Percentiles rank a stretch among this genome's conserved stretches.
These are phyloP conservation scores for Syncephalis fuscata DNA, from an alignment of 371 early-diverging fungal species.

Conservation along the genomic window DNA sequence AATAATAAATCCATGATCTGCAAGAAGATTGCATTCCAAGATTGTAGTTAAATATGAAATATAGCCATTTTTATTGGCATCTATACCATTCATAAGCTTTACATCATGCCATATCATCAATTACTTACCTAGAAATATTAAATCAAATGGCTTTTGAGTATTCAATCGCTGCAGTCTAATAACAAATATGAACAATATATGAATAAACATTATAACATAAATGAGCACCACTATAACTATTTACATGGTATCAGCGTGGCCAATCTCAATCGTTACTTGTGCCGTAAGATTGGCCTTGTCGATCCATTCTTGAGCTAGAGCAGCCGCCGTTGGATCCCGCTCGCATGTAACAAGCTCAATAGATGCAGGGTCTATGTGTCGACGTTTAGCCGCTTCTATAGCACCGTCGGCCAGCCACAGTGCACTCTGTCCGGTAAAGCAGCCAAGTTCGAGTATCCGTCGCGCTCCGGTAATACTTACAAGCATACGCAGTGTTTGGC, in stretches of 20 bases:
- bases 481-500: conserved; percentile 19
- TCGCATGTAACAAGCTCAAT: conserved; percentile 23
- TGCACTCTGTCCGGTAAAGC: conserved; percentile 37
- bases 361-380: no score
- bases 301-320: conserved; percentile 19
- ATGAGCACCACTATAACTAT: neutral
- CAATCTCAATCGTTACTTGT: conserved; percentile 6
- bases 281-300: conserved; percentile 4
- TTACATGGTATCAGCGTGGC: conserved; percentile 3
- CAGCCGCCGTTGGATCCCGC: conserved; percentile 15
- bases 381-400: neutral
- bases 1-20: conserved; percentile 26
- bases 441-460: conserved; percentile 33
- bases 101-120: neutral
- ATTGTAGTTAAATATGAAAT: conserved; percentile 28
- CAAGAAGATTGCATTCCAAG: conserved; percentile 23
- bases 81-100: conserved; percentile 12
- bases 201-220: no score
- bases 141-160: conserved; percentile 18
- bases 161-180: conserved; percentile 12
- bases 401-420: conserved; percentile 41
- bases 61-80: conserved; percentile 42
- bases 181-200: no score
- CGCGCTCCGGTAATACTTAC: conserved; percentile 16
- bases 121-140: conserved; percentile 31